Conservation (phyloP, 2,329 filamentous ascomycete genomes). For the Atkinsonella hypoxylon region DNA sequence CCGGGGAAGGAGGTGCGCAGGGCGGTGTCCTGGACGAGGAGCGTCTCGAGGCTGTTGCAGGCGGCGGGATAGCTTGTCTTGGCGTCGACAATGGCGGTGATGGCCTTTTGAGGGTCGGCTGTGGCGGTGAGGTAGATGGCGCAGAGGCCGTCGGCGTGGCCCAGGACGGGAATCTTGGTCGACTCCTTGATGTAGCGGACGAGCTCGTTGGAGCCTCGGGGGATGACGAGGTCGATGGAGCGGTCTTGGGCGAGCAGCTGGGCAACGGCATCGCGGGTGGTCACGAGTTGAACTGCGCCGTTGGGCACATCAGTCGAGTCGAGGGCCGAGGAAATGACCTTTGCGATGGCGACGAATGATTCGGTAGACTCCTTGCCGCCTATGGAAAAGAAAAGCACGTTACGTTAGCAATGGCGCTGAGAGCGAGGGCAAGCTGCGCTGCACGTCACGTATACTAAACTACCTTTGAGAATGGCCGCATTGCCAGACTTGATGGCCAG, state of each 20-base stretch:
- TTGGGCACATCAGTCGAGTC: conserved; percentile 64
- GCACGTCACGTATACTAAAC: no score
- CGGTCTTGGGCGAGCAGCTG: conserved; percentile 76
- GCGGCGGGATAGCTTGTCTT: conserved; percentile 93
- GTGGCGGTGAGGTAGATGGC: conserved; percentile 72
- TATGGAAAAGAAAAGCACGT: no score
- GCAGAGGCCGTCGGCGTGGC: conserved; percentile 91
- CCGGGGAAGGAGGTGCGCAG: conserved; percentile 55
- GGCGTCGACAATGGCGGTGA: conserved; percentile 71
- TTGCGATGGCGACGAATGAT: conserved; percentile 87
- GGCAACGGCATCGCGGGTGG: conserved; percentile 80
- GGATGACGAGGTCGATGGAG: conserved; percentile 90
- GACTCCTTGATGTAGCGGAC: conserved; percentile 81
- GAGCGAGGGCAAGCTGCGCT: no score
- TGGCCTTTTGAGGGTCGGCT: conserved; percentile 60
- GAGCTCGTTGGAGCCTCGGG: conserved; percentile 79
- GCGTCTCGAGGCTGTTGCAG: conserved; percentile 87
- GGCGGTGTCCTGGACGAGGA: conserved; percentile 68
- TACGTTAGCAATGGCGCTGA: neutral
- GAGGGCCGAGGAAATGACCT: conserved; percentile 70
- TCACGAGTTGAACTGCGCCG: conserved; percentile 83
- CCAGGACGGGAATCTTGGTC: conserved; percentile 89
- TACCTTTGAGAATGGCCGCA: conserved; percentile 86
- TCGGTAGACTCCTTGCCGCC: conserved; percentile 90
- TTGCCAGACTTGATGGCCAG: conserved; percentile 96